Percentiles rank a stretch among this genome's conserved stretches.
phyloP scores from a whole-genome alignment of 768 basidiomycete species.

The Pleurotus tuoliensis region DNA sequence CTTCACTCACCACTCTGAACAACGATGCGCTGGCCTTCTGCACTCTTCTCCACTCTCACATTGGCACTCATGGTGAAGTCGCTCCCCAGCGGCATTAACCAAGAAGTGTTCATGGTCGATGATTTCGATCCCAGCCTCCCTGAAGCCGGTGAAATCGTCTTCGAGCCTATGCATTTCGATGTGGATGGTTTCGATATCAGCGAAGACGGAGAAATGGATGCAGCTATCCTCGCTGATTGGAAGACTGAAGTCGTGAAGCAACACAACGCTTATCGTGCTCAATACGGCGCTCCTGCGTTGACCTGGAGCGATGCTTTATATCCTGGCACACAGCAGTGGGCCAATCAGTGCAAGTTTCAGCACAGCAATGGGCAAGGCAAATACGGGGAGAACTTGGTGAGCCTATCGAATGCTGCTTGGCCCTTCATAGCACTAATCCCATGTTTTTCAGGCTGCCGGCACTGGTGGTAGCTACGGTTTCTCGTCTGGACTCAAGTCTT shows the following conservation, averaged over 20 bases:
- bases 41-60: not conserved
- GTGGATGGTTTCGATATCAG: too few relatives aligned
- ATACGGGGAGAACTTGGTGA: constrained; percentile 27
- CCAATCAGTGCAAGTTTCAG: constrained; percentile 19
- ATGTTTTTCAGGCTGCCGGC: constrained; percentile 13
- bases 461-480: constrained; percentile 14
- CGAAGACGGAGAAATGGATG: constrained; percentile 6
- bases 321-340: constrained; percentile 16
- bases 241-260: constrained; percentile 12
- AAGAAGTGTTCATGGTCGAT: not conserved
- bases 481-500: constrained; percentile 15
- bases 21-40: not conserved
- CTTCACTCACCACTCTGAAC: not conserved
- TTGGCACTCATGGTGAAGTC: not conserved
- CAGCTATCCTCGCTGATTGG: constrained; percentile 13
- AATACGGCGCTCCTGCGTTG: constrained; percentile 20
- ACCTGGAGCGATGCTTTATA: constrained; percentile 20
- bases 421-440: not conserved
- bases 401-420: not conserved
- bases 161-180: too few relatives aligned
- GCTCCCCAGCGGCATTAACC: not conserved
- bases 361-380: constrained; percentile 17
- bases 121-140: not conserved
- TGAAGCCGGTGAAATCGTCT: constrained; percentile 8
- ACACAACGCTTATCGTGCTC: constrained; percentile 17